These are phyloP conservation scores for Kurtzmaniella quercitrusa DNA, from an alignment of 1,139 yeast genomes.

Conservation along the genomic window DNA sequence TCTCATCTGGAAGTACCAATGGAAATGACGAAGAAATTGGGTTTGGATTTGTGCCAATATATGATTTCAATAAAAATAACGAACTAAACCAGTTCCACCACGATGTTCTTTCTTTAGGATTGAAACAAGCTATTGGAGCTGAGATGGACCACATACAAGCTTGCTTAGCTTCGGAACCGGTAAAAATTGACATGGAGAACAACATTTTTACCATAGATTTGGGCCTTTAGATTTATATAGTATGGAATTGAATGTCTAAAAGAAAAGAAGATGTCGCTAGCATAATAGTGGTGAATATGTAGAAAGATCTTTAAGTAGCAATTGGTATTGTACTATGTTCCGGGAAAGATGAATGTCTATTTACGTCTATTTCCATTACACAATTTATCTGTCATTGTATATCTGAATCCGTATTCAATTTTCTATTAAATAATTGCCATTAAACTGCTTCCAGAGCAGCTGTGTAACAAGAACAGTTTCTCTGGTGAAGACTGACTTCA, in stretches of 20 bases:
- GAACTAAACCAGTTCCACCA: constrained; percentile 28
- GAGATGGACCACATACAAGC: not conserved
- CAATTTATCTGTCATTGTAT: too few species aligned
- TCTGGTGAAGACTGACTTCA: too few species aligned
- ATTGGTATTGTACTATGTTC: too few species aligned
- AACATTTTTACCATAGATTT: not conserved
- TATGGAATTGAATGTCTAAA: not conserved
- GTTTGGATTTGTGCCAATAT: constrained; percentile 26
- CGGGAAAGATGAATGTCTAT: too few species aligned
- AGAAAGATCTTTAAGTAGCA: too few species aligned
- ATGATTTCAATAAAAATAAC: constrained; percentile 32
- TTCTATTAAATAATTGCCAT: too few species aligned
- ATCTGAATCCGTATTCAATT: too few species aligned
- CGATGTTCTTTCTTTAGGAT: constrained; percentile 20
- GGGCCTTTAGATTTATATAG: not conserved
- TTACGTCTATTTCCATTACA: too few species aligned
- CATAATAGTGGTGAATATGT: too few species aligned
- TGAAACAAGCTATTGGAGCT: not conserved
- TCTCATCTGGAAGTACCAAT: constrained; percentile 2
- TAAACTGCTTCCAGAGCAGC: not conserved
- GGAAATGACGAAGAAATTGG: constrained; percentile 14
- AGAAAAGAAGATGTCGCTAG: too few species aligned
- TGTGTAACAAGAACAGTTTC: not conserved
- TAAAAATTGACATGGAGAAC: not conserved
- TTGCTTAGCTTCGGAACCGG: not conserved